Evolutionary conservation across 495 filamentous ascomycete genomes (phyloP).

Genomic region (Trichoderma orchidacearum): DNA sequence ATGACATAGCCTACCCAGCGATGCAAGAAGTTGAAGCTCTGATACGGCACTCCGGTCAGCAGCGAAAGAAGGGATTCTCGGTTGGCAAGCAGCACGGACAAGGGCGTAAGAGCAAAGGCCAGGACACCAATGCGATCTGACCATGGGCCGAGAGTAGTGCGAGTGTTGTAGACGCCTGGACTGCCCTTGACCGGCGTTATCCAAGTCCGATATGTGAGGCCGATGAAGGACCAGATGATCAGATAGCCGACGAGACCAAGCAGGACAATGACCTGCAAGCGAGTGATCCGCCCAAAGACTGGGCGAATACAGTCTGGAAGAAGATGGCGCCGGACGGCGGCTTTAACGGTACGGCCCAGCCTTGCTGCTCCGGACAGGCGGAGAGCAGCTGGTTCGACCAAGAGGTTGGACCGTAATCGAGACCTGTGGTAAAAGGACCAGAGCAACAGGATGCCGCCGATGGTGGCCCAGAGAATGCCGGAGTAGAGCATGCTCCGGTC

Average conservation of each 20-base stretch:
- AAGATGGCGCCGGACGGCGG: conserved; percentile 25
- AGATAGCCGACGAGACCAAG: conserved; percentile 37
- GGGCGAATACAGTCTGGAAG: conserved; percentile 24
- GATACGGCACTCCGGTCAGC: conserved; percentile 51
- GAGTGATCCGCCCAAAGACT: conserved; percentile 25
- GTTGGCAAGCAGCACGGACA: conserved; percentile 43
- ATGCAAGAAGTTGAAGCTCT: conserved; percentile 57
- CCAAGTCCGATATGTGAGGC: conserved; percentile 45
- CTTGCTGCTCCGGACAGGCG: conserved; percentile 9
- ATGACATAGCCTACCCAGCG: conserved; percentile 53
- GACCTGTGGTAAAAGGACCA: conserved; percentile 27
- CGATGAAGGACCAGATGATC: conserved; percentile 48
- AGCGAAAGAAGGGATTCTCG: conserved; percentile 47
- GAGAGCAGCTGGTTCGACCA: conserved; percentile 17
- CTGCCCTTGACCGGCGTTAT: conserved; percentile 39
- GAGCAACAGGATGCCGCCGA: conserved; percentile 35
- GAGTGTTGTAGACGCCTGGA: conserved; percentile 35
- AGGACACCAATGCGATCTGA: conserved; percentile 47
- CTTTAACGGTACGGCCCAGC: too few relatives aligned
- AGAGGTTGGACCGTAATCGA: too few relatives aligned
- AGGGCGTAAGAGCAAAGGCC: conserved; percentile 52
- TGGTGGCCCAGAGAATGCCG: conserved; percentile 45
- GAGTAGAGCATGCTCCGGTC: conserved; percentile 46
- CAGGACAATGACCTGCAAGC: conserved; percentile 27
- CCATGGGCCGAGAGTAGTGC: conserved; percentile 46